Conservation (phyloP, 805 yeast genomes). For the Cephaloascus fragrans region DNA sequence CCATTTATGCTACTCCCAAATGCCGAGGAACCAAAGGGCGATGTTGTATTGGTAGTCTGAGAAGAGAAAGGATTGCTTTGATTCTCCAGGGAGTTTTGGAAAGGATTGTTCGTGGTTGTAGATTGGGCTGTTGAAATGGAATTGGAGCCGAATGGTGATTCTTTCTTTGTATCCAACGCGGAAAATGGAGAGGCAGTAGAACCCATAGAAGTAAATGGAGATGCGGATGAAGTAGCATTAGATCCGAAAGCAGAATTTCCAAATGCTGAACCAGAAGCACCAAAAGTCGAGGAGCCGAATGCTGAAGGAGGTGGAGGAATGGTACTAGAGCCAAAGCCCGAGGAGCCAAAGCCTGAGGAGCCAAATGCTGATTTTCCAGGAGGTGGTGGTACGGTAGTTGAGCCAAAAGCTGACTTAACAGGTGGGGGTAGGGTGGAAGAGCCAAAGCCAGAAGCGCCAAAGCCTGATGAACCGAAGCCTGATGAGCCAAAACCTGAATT, state of each 20-base stretch:
- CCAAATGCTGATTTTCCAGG: constrained; percentile 5
- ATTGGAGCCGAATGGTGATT: not conserved
- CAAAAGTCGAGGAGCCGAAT: constrained; percentile 6
- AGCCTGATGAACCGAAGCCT: constrained; percentile 5
- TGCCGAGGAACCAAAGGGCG: constrained; percentile 14
- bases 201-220: constrained; percentile 1
- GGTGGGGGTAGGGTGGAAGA: constrained; percentile 2
- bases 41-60: constrained; percentile 3
- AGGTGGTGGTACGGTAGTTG: constrained; percentile 1
- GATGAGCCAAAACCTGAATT: constrained; percentile 8
- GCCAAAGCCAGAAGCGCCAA: constrained; percentile 12
- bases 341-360: no score
- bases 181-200: constrained; percentile 5
- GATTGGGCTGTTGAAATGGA: no score
- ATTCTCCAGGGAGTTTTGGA: no score
- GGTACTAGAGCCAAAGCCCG: no score
- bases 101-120: no score
- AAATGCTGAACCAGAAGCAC: constrained; percentile 8
- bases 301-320: no score
- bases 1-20: no score
- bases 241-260: constrained; percentile 5
- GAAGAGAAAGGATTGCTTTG: constrained; percentile 3
- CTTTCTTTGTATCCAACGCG: not conserved
- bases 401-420: constrained; percentile 4
- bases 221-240: constrained; percentile 2